These are phyloP conservation scores for Blastobotrys illinoisensis DNA, from an alignment of 1,139 yeast genomes.

Conservation along the genomic window DNA sequence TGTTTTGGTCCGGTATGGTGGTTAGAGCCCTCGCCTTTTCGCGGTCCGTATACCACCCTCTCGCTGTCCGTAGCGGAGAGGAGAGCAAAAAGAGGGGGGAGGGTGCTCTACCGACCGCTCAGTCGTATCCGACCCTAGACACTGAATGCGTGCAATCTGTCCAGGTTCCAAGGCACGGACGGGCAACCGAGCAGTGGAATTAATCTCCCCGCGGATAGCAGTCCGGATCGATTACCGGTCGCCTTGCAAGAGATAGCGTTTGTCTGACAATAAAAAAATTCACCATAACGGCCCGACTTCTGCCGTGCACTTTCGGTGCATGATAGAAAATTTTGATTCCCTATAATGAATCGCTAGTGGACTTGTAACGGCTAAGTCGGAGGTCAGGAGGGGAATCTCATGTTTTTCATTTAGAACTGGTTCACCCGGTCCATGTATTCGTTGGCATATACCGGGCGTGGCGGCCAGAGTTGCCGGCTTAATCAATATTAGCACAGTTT, in stretches of 20 bases:
- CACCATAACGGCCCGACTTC: neutral
- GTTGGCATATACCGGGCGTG: neutral
- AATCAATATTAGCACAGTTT: neutral
- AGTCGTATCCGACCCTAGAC: neutral
- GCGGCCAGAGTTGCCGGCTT: neutral
- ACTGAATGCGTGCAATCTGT: neutral
- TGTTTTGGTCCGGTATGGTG: neutral
- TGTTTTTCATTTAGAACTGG: neutral
- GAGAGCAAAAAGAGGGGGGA: neutral
- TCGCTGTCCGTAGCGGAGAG: neutral
- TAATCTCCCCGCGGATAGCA: neutral
- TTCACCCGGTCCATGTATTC: neutral
- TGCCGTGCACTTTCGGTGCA: neutral
- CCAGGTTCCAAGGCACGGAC: neutral
- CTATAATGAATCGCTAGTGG: too few relatives aligned
- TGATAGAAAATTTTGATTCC: too few relatives aligned
- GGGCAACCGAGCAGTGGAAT: too few relatives aligned
- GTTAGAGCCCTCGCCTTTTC: neutral
- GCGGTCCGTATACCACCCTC: neutral
- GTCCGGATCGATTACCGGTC: neutral
- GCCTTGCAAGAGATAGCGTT: neutral
- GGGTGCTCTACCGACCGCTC: neutral
- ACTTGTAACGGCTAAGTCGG: too few relatives aligned
- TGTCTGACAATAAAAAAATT: neutral
- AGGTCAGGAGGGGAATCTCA: too few relatives aligned